Conservation (phyloP, 345 rosid species). For the Mercurialis annua region DNA sequence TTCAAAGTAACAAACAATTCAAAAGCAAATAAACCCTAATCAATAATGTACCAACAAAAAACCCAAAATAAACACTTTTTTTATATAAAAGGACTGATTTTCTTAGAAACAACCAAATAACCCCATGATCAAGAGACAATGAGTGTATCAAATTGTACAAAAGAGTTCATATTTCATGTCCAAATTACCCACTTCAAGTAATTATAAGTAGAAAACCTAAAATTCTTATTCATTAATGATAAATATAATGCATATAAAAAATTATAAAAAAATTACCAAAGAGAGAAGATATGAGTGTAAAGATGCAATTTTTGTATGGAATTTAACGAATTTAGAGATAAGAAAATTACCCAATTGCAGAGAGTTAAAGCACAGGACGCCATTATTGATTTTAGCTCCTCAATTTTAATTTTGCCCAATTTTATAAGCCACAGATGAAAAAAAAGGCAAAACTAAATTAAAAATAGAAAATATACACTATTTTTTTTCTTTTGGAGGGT, state of each 20-base stretch:
- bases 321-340: not conserved
- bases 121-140: not conserved
- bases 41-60: conserved; percentile 16
- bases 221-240: conserved; percentile 11
- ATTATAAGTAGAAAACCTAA: conserved; percentile 21
- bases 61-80: not conserved
- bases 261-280: conserved; percentile 5
- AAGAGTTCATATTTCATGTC: not conserved
- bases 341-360: conserved; percentile 22
- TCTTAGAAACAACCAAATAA: conserved; percentile 4
- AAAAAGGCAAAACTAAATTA: not conserved
- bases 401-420: conserved; percentile 15
- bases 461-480: not conserved
- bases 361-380: conserved; percentile 21
- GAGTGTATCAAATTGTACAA: not conserved
- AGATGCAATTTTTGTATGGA: not conserved
- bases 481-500: not conserved
- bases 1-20: conserved; percentile 7
- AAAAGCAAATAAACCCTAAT: not conserved
- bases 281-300: conserved; percentile 11
- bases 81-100: conserved; percentile 8
- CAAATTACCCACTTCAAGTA: conserved; percentile 14
- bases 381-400: conserved; percentile 17
- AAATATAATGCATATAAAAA: conserved; percentile 1
- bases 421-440: conserved; percentile 15